phyloP scores from a whole-genome alignment of 1,284 basidiomycete species.

The Boletus chippewaensis region DNA sequence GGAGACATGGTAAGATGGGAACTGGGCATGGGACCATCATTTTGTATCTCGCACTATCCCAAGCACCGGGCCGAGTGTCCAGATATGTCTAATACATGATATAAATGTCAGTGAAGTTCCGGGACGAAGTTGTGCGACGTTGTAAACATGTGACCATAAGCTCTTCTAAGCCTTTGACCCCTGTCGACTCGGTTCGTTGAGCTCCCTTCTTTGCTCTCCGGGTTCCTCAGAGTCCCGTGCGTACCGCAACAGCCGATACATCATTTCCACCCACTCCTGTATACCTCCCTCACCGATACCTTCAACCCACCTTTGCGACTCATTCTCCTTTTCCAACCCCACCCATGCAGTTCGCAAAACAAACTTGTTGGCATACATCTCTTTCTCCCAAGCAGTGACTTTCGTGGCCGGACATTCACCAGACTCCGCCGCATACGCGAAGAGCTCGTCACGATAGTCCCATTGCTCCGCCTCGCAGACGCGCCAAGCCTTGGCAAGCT shows the following conservation, averaged over 20 bases:
- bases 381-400: constrained; percentile 51
- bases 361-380: constrained; percentile 47
- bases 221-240: constrained; percentile 19
- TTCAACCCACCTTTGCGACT: constrained; percentile 51
- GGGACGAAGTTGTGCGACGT: too few species aligned
- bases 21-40: not conserved
- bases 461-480: constrained; percentile 52
- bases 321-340: constrained; percentile 47
- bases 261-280: constrained; percentile 58
- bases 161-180: too few species aligned
- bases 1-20: constrained; percentile 20
- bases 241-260: constrained; percentile 42
- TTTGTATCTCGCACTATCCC: too few species aligned
- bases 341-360: constrained; percentile 53
- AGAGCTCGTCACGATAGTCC: constrained; percentile 57
- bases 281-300: constrained; percentile 52
- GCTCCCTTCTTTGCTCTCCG: not conserved
- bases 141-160: too few species aligned
- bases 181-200: too few species aligned
- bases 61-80: too few species aligned
- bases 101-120: not conserved
- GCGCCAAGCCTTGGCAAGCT: constrained; percentile 49
- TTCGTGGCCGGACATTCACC: constrained; percentile 31
- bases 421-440: constrained; percentile 39
- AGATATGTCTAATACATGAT: not conserved